These are phyloP conservation scores for Lithohypha guttulata DNA, from an alignment of 2,329 filamentous ascomycete genomes.

Conservation along the genomic window DNA sequence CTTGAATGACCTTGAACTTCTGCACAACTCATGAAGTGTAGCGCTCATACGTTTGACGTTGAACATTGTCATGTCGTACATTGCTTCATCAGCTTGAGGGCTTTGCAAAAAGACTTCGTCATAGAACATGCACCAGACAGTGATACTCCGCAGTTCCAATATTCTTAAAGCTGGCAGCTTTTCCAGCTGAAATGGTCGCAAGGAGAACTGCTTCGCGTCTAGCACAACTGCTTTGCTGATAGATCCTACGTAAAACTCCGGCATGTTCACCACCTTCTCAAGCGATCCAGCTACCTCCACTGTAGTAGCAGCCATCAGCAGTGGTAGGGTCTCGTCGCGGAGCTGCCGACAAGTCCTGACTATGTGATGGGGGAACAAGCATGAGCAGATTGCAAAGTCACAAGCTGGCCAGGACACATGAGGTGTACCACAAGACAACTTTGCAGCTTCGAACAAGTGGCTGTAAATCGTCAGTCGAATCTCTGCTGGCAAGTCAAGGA, in stretches of 20 bases:
- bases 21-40: conserved; percentile 4
- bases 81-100: conserved; percentile 12
- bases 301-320: conserved; percentile 12
- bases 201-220: conserved; percentile 6
- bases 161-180: conserved; percentile 8
- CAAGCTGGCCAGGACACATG: conserved; percentile 7
- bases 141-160: conserved; percentile 12
- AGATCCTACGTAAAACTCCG: conserved; percentile 3
- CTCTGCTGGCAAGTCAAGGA: conserved; percentile 12
- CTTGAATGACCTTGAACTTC: conserved; percentile 6
- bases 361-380: conserved; percentile 10
- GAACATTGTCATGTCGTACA: conserved; percentile 14
- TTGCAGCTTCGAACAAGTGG: conserved; percentile 10
- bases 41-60: conserved; percentile 11
- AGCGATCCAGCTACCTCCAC: conserved; percentile 9
- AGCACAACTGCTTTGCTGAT: conserved; percentile 6
- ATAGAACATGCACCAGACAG: conserved; percentile 15
- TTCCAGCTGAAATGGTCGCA: conserved; percentile 5
- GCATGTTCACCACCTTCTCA: conserved; percentile 5
- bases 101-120: conserved; percentile 11
- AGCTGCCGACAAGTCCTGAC: conserved; percentile 10
- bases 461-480: conserved; percentile 12
- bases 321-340: conserved; percentile 9
- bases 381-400: conserved; percentile 10
- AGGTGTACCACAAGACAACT: conserved; percentile 4